These are phyloP conservation scores for Apiotrichum montevideense DNA, from an alignment of 1,284 basidiomycete species.

Conservation along the genomic window DNA sequence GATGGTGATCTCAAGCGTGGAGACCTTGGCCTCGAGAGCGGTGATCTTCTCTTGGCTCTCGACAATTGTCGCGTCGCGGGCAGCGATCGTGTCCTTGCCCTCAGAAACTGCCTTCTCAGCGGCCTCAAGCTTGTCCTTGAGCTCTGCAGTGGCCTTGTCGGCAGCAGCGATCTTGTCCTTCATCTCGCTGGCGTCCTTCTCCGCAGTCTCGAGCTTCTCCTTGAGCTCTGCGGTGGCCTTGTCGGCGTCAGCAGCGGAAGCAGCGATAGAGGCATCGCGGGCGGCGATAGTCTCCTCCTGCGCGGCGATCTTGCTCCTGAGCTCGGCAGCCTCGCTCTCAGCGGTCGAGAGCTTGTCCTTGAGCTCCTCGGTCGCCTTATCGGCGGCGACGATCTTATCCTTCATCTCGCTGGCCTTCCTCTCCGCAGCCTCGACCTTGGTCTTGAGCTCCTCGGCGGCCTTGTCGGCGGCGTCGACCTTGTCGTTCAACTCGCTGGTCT, in stretches of 20 bases:
- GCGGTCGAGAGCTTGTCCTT: neutral
- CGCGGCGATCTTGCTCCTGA: neutral
- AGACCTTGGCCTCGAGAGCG: neutral
- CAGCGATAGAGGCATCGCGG: neutral
- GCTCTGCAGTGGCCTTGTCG: neutral
- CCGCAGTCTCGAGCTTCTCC: neutral
- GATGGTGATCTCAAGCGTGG: neutral
- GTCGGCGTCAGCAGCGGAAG: neutral
- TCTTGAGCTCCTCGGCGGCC: neutral
- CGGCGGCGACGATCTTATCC: constrained; percentile 13
- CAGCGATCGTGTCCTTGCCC: constrained; percentile 1
- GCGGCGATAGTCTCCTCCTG: constrained; percentile 15
- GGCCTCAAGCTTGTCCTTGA: neutral
- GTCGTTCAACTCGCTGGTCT: constrained; percentile 3
- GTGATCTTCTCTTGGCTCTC: neutral
- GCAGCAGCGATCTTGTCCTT: neutral
- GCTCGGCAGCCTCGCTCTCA: neutral
- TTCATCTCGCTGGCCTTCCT: constrained; percentile 13
- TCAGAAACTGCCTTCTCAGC: neutral
- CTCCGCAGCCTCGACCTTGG: neutral
- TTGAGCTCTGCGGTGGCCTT: neutral
- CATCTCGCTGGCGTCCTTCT: neutral
- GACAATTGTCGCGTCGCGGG: constrained; percentile 19
- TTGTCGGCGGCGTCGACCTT: neutral
- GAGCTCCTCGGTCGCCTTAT: neutral